These are phyloP conservation scores for Cercospora sp. DNA, from an alignment of 2,329 filamentous ascomycete genomes.

Conservation along the genomic window DNA sequence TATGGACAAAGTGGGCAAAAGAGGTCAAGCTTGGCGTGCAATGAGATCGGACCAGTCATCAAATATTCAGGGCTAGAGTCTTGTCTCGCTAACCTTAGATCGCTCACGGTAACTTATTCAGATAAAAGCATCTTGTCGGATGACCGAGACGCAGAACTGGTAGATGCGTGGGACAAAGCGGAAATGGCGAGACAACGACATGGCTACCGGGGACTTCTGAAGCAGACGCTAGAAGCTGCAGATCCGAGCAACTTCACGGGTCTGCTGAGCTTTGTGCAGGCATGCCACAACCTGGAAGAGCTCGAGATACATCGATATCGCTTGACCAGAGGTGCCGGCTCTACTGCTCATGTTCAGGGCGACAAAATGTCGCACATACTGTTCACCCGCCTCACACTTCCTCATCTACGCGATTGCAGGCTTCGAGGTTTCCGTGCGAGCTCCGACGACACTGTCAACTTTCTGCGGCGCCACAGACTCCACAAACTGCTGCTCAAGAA, in stretches of 20 bases:
- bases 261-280: slow-evolving; percentile 6
- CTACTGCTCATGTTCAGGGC: neutral
- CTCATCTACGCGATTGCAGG: neutral
- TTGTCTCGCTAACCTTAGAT: slow-evolving; percentile 5
- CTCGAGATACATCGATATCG: slow-evolving; percentile 7
- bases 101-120: slow-evolving; percentile 5
- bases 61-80: slow-evolving; percentile 3
- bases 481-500: slow-evolving; percentile 6
- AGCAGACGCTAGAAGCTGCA: neutral
- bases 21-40: slow-evolving; percentile 4
- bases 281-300: neutral
- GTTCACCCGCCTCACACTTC: neutral
- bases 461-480: slow-evolving; percentile 4
- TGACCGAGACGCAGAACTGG: slow-evolving; percentile 5
- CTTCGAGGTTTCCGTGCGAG: slow-evolving; percentile 11
- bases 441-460: slow-evolving; percentile 1
- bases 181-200: slow-evolving; percentile 1
- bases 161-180: slow-evolving; percentile 1
- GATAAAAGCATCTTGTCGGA: slow-evolving; percentile 1
- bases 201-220: neutral
- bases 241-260: slow-evolving; percentile 3
- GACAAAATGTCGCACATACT: slow-evolving; percentile 9
- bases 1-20: slow-evolving; percentile 2
- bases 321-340: neutral
- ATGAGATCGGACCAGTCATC: slow-evolving; percentile 4